These are phyloP conservation scores for Orbilia ellipsospora DNA, from an alignment of 2,329 filamentous ascomycete species.

Conservation along the genomic window DNA sequence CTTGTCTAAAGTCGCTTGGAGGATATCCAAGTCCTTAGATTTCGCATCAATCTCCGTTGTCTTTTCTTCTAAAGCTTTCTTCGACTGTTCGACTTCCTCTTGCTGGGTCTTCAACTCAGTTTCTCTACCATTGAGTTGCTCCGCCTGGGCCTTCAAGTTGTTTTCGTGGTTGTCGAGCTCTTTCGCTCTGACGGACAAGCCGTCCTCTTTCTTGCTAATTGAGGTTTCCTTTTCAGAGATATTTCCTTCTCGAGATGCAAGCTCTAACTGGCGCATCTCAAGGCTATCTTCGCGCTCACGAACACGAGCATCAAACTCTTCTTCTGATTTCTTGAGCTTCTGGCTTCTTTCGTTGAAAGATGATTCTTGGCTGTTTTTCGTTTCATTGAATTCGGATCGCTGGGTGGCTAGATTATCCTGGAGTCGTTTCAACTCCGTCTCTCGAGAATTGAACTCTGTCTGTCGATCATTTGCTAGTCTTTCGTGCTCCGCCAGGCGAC, in stretches of 20 bases:
- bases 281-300: constrained; percentile 7
- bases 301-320: constrained; percentile 17
- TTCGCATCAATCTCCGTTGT: constrained; percentile 15
- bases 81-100: constrained; percentile 15
- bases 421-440: constrained; percentile 12
- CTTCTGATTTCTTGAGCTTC: constrained; percentile 23
- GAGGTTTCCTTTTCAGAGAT: neutral
- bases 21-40: constrained; percentile 29
- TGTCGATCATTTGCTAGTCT: constrained; percentile 8
- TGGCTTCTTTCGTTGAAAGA: constrained; percentile 7
- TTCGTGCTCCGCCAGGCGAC: constrained; percentile 25
- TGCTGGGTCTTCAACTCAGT: constrained; percentile 19
- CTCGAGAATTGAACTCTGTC: constrained; percentile 14
- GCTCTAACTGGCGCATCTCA: neutral
- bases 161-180: constrained; percentile 20
- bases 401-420: constrained; percentile 9
- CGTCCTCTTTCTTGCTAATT: constrained; percentile 11
- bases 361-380: constrained; percentile 22
- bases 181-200: constrained; percentile 11
- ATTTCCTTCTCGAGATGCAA: constrained; percentile 7
- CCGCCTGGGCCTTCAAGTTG: constrained; percentile 3
- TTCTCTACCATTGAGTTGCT: constrained; percentile 12
- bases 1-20: constrained; percentile 32
- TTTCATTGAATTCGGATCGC: constrained; percentile 25
- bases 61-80: constrained; percentile 28